A percentile compares a stretch with the other conserved stretches of the same genome.
These are phyloP conservation scores for Miscanthus sacchariflorus DNA, from an alignment of 202 grass and related monocot genomes.

Conservation along the genomic window DNA sequence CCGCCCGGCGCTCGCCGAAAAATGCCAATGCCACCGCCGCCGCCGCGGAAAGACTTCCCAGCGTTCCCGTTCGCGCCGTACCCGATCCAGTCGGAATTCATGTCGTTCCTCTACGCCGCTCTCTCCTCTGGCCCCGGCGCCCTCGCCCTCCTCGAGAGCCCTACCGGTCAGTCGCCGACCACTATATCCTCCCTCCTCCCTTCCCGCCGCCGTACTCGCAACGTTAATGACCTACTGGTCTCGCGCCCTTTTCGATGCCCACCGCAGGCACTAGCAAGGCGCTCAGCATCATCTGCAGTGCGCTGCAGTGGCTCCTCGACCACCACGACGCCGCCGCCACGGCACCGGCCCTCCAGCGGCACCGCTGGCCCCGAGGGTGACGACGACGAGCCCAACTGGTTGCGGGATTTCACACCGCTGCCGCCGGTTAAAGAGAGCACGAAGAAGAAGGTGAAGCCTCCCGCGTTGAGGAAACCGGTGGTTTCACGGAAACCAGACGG, in stretches of 20 bases:
- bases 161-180: conserved; percentile 62
- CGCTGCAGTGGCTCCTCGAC: conserved; percentile 86
- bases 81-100: conserved; percentile 90
- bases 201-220: conserved; percentile 8
- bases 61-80: conserved; percentile 92
- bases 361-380: conserved; percentile 22
- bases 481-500: conserved; percentile 29
- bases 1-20: conserved; percentile 23
- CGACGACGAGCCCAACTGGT: conserved; percentile 87
- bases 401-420: conserved; percentile 76
- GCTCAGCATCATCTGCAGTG: conserved; percentile 95
- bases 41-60: conserved; percentile 66
- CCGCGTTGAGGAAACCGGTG: neutral
- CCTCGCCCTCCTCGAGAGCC: conserved; percentile 91
- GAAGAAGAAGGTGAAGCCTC: conserved; percentile 47
- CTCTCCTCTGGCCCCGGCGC: conserved; percentile 66
- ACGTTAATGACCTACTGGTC: conserved; percentile 1
- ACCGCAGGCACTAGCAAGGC: conserved; percentile 86
- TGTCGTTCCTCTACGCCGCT: conserved; percentile 81
- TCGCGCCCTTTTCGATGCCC: neutral
- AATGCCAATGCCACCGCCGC: conserved; percentile 40
- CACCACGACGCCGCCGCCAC: conserved; percentile 40
- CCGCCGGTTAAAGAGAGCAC: conserved; percentile 49
- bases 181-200: neutral
- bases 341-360: neutral